Evolutionary conservation across 2,329 filamentous ascomycete genomes (phyloP).

Genomic region (Huntiella abstrusa): DNA sequence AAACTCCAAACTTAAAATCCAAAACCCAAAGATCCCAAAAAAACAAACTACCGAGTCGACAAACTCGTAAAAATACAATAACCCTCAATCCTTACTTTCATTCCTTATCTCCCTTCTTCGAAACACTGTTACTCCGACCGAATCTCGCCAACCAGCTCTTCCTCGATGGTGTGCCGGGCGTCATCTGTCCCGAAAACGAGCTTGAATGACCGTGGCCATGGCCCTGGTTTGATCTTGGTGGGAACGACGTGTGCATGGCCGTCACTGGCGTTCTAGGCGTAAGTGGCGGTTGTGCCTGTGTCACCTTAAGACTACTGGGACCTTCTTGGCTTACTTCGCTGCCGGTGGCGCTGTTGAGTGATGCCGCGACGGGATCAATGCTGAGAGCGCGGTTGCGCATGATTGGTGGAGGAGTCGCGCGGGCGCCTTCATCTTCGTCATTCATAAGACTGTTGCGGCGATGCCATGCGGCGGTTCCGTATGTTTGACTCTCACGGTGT

Average conservation of each 20-base stretch:
- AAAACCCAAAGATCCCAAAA: neutral
- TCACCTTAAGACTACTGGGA: neutral
- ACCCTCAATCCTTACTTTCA: neutral
- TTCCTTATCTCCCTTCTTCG: constrained; percentile 4
- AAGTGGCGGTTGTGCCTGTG: neutral
- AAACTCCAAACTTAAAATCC: neutral
- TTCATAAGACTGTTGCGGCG: constrained; percentile 16
- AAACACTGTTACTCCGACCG: constrained; percentile 10
- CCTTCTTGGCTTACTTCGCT: neutral
- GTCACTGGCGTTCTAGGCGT: constrained; percentile 6
- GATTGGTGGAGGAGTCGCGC: constrained; percentile 39
- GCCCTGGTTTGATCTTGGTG: neutral
- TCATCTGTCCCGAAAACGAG: constrained; percentile 3
- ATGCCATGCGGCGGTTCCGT: constrained; percentile 24
- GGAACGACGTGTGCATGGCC: constrained; percentile 2
- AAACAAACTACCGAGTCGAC: neutral
- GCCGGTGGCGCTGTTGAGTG: neutral
- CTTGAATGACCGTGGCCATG: constrained; percentile 6
- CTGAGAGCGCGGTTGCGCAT: constrained; percentile 22
- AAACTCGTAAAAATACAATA: neutral
- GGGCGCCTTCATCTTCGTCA: constrained; percentile 25
- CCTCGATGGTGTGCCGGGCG: constrained; percentile 7
- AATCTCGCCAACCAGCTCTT: constrained; percentile 10
- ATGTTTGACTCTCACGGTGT: constrained; percentile 13
- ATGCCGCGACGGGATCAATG: constrained; percentile 2